Base-by-base conservation (phyloP, 2,329 filamentous ascomycete genomes). In the Leptographium galeiforme region DNA sequence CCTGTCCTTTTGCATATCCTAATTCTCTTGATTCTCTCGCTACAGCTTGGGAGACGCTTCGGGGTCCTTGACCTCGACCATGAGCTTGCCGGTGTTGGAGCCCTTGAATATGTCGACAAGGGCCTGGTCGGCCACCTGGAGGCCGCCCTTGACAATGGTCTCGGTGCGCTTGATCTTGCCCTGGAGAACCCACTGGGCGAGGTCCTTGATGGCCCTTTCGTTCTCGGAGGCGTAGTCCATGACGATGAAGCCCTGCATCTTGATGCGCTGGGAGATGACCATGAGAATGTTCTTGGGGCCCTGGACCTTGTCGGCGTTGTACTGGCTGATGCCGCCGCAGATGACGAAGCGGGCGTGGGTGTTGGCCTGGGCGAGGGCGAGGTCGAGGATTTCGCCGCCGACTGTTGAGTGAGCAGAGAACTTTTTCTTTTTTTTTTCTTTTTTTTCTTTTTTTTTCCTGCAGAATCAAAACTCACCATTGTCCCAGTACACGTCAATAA, bases 81-180 rank as follows among this genome's bases (percentile, higher is more conserved):
- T 43, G 12, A 60, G 53, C 48, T 62, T 62, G 50, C 60, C 85
- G 11, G 77, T 87, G 64, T 90, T 90, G 16, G 73, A 69, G 43
- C 86, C 86, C 49, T 78, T 72, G 63, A 82, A 89, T 53, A 90
- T 66, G 56, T 79, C 75, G 13, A 79, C 66, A 52, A 89, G 70
- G 0, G 76, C 82, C 58, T 78, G 68, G 54, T 86, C 82, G 2
- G 84, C 83, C 39, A 73, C 73, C 55, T 71, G 68, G 13, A 89
- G 67, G 0, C 85, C 85, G n/a, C 85, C 85, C 60, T 76, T 76
- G 56, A 89, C 67, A 54, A 90, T 76, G 2, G 82, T 83, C 67
- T 89, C 84, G 64, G 82, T 82, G 54, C 81, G 70, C 75, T 86
- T 80, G 57, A 90, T 66, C 69, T 82, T 87, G 50, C 86, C 86